Conservation (phyloP, 805 yeast species). For the Jamesozyma hellenica region DNA sequence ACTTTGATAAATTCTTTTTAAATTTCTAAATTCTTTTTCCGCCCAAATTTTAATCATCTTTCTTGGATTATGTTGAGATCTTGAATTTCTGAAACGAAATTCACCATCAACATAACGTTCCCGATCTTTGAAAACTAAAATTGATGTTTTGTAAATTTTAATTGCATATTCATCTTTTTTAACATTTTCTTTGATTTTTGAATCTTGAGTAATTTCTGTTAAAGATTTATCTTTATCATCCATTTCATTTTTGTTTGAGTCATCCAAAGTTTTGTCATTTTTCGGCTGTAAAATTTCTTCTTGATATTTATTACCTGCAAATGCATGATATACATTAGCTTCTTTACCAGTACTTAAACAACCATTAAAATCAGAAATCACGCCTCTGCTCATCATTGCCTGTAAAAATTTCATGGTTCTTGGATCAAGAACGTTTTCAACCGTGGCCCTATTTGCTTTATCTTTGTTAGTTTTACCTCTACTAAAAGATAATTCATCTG, state of each 20-base stretch:
- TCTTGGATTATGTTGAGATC: constrained; percentile 83
- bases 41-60: constrained; percentile 99
- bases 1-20: constrained; percentile 65
- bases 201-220: neutral
- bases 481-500: constrained; percentile 46
- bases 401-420: constrained; percentile 77
- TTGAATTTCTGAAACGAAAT: constrained; percentile 77
- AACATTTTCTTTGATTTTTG: neutral
- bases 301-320: constrained; percentile 25
- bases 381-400: constrained; percentile 73
- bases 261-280: constrained; percentile 1
- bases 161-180: constrained; percentile 59
- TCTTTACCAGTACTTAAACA: constrained; percentile 96
- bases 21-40: constrained; percentile 89
- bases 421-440: constrained; percentile 93
- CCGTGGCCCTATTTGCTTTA: constrained; percentile 90
- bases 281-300: constrained; percentile 1
- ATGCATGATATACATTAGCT: constrained; percentile 93
- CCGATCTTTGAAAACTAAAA: constrained; percentile 91
- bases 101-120: constrained; percentile 96
- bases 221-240: neutral
- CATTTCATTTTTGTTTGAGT: neutral
- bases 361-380: constrained; percentile 79
- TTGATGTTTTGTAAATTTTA: constrained; percentile 92
- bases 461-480: constrained; percentile 60